Conservation (phyloP, 345 rosid species). For the Gynandropsis gynandra region DNA sequence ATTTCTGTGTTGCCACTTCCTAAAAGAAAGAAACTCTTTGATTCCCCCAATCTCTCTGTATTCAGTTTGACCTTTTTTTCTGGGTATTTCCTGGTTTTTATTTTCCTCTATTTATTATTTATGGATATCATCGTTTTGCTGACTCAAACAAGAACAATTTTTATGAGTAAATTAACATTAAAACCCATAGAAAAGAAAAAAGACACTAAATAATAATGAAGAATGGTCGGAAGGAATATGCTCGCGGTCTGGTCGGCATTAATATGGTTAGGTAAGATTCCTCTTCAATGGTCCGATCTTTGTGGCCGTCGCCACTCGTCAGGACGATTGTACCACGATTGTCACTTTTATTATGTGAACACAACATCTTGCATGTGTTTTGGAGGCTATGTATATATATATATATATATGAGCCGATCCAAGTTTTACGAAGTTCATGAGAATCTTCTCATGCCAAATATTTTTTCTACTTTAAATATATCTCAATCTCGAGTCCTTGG, state of each 20-base stretch:
- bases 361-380: constrained; percentile 15
- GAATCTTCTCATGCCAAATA: too few relatives aligned
- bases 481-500: too few relatives aligned
- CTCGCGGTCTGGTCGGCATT: constrained; percentile 31
- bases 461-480: too few relatives aligned
- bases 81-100: not conserved
- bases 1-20: constrained; percentile 51
- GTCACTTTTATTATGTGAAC: constrained; percentile 10
- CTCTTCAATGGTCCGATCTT: constrained; percentile 6
- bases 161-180: constrained; percentile 3
- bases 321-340: constrained; percentile 13
- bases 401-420: too few relatives aligned
- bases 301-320: constrained; percentile 17
- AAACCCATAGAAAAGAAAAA: not conserved
- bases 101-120: not conserved
- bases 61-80: constrained; percentile 14
- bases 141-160: not conserved
- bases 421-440: too few relatives aligned
- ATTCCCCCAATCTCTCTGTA: constrained; percentile 13
- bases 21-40: constrained; percentile 28
- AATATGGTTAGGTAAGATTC: constrained; percentile 34
- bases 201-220: not conserved
- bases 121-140: constrained; percentile 16
- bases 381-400: too few relatives aligned
- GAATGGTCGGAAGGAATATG: constrained; percentile 26